These are phyloP conservation scores for Yarrowia alimentaria DNA, from an alignment of 805 yeast genomes.

Conservation along the genomic window DNA sequence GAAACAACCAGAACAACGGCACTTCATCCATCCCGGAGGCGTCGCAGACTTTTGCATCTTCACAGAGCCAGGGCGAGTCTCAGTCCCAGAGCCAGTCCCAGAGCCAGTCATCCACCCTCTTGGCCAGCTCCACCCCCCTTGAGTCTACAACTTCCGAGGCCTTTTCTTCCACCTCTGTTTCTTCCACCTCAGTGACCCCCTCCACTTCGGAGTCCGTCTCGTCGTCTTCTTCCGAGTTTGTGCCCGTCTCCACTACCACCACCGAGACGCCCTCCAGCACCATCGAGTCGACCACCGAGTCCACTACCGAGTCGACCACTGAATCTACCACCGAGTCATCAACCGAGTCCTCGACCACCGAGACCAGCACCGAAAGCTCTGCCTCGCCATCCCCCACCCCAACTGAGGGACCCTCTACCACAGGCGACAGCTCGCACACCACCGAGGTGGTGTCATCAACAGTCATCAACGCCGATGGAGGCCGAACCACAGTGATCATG, in stretches of 20 bases:
- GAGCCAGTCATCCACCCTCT: background rate
- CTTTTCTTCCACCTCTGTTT: background rate
- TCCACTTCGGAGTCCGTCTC: background rate
- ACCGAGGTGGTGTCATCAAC: conserved; percentile 4
- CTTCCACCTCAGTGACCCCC: conserved; percentile 1
- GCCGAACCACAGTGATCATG: conserved; percentile 19
- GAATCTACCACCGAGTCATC: too few relatives aligned
- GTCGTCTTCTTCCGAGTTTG: conserved; percentile 11
- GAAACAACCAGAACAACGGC: conserved; percentile 1
- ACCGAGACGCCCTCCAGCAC: background rate
- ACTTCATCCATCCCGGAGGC: conserved; percentile 15
- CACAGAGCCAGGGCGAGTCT: too few relatives aligned
- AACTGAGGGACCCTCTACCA: background rate
- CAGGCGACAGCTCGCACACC: background rate
- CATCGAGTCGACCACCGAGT: background rate
- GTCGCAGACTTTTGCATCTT: too few relatives aligned
- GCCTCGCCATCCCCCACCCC: background rate
- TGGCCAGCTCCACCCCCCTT: background rate
- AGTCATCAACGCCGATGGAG: conserved; percentile 5
- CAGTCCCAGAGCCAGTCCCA: too few relatives aligned
- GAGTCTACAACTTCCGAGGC: background rate
- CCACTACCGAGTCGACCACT: too few relatives aligned
- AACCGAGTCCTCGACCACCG: background rate
- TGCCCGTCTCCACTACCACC: background rate
- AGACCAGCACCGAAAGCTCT: background rate